Percentiles rank a stretch among this genome's conserved stretches.
Evolutionary conservation across 345 rosid species (phyloP).

Genomic region (Nasturtium officinale): DNA sequence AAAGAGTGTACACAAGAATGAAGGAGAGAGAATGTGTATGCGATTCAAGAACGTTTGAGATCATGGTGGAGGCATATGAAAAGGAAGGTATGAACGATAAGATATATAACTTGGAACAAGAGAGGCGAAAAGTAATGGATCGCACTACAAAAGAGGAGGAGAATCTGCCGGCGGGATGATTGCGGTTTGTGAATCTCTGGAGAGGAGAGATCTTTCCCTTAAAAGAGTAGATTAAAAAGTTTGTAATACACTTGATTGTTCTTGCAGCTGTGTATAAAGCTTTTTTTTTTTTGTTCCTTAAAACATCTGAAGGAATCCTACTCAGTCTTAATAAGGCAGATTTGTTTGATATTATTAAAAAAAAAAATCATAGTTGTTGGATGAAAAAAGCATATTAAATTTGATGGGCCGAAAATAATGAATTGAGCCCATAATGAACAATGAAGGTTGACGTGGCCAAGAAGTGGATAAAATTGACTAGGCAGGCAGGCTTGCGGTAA

Average conservation of each 20-base stretch:
- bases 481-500: conserved; percentile 12
- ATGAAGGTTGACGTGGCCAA: conserved; percentile 7
- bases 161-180: conserved; percentile 34
- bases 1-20: conserved; percentile 77
- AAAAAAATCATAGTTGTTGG: too few species aligned
- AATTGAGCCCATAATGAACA: conserved; percentile 10
- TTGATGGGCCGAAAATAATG: not conserved
- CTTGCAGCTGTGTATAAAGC: conserved; percentile 41
- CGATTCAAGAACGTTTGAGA: conserved; percentile 61
- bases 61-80: conserved; percentile 72
- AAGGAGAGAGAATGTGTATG: conserved; percentile 64
- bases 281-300: not conserved
- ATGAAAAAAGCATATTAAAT: not conserved
- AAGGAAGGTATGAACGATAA: conserved; percentile 87
- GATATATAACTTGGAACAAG: conserved; percentile 74
- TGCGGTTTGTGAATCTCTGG: conserved; percentile 18
- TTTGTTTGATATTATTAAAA: too few species aligned
- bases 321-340: not conserved
- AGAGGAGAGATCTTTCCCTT: not conserved
- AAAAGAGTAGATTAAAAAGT: not conserved
- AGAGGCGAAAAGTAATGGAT: conserved; percentile 43
- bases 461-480: conserved; percentile 4
- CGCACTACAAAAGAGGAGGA: conserved; percentile 15
- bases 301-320: not conserved
- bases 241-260: conserved; percentile 40